phyloP scores from a whole-genome alignment of 495 filamentous ascomycete genomes.

The Trypethelium eluteriae region DNA sequence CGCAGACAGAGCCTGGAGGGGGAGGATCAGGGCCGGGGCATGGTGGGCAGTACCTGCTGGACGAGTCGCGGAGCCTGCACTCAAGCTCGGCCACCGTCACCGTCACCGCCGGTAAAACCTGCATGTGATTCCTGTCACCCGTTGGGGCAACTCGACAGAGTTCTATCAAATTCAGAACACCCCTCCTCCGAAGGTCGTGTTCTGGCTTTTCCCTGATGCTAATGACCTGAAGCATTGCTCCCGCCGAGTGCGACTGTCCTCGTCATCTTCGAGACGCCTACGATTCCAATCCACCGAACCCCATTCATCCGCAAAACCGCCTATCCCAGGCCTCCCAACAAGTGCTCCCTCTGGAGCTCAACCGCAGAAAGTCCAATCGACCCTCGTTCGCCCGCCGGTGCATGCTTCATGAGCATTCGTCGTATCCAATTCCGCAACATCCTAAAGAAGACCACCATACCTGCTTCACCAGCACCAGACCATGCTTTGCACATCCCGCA shows the following conservation, averaged over 20 bases:
- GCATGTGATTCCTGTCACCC: conserved; percentile 9
- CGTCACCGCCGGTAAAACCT: conserved; percentile 8
- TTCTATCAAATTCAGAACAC: conserved; percentile 6
- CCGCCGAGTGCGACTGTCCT: not conserved
- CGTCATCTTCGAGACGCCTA: not conserved
- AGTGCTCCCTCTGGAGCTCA: not conserved
- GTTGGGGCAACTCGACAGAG: not conserved
- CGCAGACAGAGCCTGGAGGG: not conserved
- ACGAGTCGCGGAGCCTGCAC: no score
- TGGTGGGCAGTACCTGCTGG: no score
- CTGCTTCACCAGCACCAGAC: not conserved
- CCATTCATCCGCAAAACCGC: not conserved
- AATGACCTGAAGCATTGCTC: not conserved
- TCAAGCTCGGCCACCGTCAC: conserved; percentile 8
- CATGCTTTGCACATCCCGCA: conserved; percentile 3
- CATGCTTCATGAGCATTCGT: not conserved
- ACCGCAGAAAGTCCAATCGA: not conserved
- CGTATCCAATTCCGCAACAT: not conserved
- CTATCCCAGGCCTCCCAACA: not conserved
- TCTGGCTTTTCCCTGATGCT: not conserved
- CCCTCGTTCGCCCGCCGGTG: not conserved
- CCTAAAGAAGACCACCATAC: not conserved
- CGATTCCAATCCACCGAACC: not conserved
- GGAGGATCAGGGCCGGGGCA: not conserved
- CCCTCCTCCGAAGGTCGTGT: not conserved